These are phyloP conservation scores for Trichophyton schoenleinii DNA, from an alignment of 2,329 filamentous ascomycete species.

Conservation along the genomic window DNA sequence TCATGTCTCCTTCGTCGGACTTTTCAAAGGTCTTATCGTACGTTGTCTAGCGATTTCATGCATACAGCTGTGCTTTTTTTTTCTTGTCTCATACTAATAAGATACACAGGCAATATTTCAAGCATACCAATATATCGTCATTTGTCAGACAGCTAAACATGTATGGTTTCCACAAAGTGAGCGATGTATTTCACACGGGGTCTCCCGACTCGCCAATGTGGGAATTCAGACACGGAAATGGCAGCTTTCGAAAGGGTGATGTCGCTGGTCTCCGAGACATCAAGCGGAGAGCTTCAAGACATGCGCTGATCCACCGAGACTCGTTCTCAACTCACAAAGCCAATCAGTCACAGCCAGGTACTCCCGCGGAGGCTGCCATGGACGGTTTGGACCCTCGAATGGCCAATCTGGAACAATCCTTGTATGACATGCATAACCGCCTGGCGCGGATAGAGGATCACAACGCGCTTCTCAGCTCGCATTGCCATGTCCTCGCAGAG, in stretches of 20 bases:
- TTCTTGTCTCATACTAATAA: not conserved
- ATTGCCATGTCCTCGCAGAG: constrained; percentile 71
- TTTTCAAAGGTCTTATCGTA: constrained; percentile 98
- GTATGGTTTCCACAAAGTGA: constrained; percentile 99
- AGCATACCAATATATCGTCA: constrained; percentile 97
- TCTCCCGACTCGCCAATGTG: constrained; percentile 87
- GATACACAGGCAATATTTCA: constrained; percentile 80
- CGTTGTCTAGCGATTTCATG: constrained; percentile 28
- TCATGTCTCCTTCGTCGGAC: constrained; percentile 94
- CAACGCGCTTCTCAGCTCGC: constrained; percentile 63
- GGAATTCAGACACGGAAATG: constrained; percentile 98
- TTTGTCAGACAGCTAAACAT: constrained; percentile 97
- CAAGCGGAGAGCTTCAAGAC: constrained; percentile 83
- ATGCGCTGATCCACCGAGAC: constrained; percentile 85
- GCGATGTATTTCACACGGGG: constrained; percentile 93
- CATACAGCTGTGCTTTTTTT: not conserved
- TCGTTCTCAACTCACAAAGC: constrained; percentile 65
- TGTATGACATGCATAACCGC: constrained; percentile 67
- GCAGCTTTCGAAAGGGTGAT: constrained; percentile 92
- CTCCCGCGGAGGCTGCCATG: constrained; percentile 69
- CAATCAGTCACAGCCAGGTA: constrained; percentile 63
- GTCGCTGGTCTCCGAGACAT: constrained; percentile 85
- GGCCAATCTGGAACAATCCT: constrained; percentile 61
- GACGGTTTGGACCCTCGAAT: constrained; percentile 69
- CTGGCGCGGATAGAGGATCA: constrained; percentile 74